Conservation (phyloP, 139 green algal species). For the Chlorella vulgaris region DNA sequence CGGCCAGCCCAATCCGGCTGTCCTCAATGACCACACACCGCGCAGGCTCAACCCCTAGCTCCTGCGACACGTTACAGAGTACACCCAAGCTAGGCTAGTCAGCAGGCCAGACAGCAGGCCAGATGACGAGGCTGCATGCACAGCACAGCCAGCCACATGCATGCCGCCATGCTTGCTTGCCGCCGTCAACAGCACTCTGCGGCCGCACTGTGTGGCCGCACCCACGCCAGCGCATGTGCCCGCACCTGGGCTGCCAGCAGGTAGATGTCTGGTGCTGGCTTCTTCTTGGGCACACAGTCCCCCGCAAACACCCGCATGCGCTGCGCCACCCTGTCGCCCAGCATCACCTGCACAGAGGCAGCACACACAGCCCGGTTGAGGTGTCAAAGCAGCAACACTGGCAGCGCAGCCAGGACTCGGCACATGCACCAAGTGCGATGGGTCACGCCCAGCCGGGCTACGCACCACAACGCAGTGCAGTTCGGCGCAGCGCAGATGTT, state of each 20-base stretch:
- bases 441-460: too few relatives aligned
- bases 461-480: too few relatives aligned
- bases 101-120: neutral
- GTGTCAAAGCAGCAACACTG: neutral
- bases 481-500: too few relatives aligned
- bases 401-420: too few relatives aligned
- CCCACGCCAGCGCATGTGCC: neutral
- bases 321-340: conserved; percentile 15
- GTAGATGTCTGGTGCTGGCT: conserved; percentile 97
- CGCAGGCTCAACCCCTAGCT: conserved; percentile 73
- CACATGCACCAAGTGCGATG: too few relatives aligned
- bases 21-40: conserved; percentile 96
- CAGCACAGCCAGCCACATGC: too few relatives aligned
- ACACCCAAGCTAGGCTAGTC: neutral
- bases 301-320: conserved; percentile 92
- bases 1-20: conserved; percentile 86
- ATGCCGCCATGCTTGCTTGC: too few relatives aligned
- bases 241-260: conserved; percentile 77
- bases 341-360: conserved; percentile 9
- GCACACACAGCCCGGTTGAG: neutral
- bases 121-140: neutral
- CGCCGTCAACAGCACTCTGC: too few relatives aligned
- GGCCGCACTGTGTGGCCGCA: too few relatives aligned
- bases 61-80: conserved; percentile 15
- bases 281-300: conserved; percentile 92